Conservation (phyloP, 139 green algal species). For the Tetraselmis striata region DNA sequence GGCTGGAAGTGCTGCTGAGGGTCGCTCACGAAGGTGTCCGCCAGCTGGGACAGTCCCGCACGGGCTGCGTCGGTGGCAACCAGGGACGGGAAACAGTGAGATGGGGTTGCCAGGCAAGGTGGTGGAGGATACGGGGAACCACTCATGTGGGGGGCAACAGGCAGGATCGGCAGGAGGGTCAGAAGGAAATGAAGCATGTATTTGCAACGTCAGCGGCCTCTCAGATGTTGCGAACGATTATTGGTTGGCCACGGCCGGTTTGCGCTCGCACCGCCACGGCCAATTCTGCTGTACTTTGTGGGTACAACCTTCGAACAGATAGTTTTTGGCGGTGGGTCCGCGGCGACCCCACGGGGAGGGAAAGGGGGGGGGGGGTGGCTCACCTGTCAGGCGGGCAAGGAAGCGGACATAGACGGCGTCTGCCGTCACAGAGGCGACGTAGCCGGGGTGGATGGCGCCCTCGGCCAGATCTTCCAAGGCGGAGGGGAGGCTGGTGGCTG, state of each 20-base stretch:
- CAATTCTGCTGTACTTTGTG: too few relatives aligned
- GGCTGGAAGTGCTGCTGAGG: slow-evolving; percentile 44
- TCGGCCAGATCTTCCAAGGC: slow-evolving; percentile 34
- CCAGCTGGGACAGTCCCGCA: slow-evolving; percentile 65
- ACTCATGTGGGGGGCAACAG: too few relatives aligned
- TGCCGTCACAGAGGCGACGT: slow-evolving; percentile 61
- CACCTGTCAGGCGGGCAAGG: slow-evolving; percentile 62
- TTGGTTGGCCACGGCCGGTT: background rate
- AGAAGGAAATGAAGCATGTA: background rate
- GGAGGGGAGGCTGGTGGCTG: slow-evolving; percentile 31
- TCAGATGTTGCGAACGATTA: background rate
- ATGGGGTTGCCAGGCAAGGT: too few relatives aligned
- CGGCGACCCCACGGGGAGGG: too few relatives aligned
- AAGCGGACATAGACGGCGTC: slow-evolving; percentile 85
- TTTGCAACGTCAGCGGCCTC: background rate
- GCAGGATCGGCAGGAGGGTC: too few relatives aligned
- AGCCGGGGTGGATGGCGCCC: slow-evolving; percentile 59
- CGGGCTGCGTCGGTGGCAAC: too few relatives aligned
- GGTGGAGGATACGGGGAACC: too few relatives aligned
- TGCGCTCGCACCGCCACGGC: background rate
- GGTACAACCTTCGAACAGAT: too few relatives aligned
- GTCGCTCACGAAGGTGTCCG: slow-evolving; percentile 72
- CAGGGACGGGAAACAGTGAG: background rate
- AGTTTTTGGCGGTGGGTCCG: too few relatives aligned
- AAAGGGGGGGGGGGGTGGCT: background rate